These are phyloP conservation scores for Talaromyces marneffei DNA, from an alignment of 2,329 filamentous ascomycete genomes.

Conservation along the genomic window DNA sequence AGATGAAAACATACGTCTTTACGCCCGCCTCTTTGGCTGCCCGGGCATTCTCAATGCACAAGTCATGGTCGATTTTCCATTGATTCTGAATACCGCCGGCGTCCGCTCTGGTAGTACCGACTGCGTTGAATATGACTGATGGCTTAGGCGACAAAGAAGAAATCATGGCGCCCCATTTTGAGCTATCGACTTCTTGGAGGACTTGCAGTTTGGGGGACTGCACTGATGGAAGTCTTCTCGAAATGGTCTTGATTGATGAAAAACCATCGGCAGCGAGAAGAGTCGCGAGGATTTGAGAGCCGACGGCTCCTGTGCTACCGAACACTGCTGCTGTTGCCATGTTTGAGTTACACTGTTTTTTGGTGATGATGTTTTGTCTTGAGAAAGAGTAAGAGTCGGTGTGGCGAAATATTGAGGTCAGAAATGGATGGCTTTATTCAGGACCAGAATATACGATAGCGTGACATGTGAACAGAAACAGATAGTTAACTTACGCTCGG, in stretches of 20 bases:
- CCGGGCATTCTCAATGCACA: slow-evolving; percentile 3
- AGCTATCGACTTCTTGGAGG: neutral
- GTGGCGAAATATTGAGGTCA: neutral
- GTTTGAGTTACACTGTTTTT: neutral
- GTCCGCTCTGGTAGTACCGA: neutral
- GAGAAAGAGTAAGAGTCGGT: neutral
- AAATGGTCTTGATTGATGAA: slow-evolving; percentile 2
- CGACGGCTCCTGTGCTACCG: slow-evolving; percentile 1
- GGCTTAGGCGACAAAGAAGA: neutral
- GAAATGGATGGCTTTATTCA: neutral
- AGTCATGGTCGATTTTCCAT: slow-evolving; percentile 4
- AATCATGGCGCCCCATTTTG: slow-evolving; percentile 2
- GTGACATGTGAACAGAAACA: neutral
- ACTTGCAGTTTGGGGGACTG: neutral
- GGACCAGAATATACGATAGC: neutral
- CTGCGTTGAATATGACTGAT: neutral
- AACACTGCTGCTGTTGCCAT: slow-evolving; percentile 2
- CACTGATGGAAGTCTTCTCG: neutral
- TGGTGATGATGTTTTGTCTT: neutral
- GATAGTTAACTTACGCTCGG: neutral
- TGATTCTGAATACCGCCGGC: slow-evolving; percentile 2
- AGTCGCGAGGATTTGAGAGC: neutral
- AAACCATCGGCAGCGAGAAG: neutral
- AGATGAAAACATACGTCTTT: slow-evolving; percentile 49
- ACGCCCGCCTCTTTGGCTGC: slow-evolving; percentile 42